These are phyloP conservation scores for Wickerhamiella parazyma DNA, from an alignment of 805 yeast genomes.

Conservation along the genomic window DNA sequence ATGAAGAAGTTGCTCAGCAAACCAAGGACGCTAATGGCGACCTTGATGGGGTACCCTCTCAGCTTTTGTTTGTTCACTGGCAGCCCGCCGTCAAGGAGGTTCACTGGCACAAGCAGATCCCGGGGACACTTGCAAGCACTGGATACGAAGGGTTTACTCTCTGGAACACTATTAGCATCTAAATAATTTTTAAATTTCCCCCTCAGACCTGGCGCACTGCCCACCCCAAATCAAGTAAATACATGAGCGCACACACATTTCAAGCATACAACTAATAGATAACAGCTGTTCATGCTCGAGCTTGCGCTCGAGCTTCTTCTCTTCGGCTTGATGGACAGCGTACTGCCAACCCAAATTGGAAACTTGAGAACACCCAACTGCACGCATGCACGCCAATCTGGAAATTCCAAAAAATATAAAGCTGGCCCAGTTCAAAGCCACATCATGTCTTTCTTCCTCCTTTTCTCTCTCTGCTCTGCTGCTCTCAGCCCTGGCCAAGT, in stretches of 20 bases:
- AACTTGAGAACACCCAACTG: too few species aligned
- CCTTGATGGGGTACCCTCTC: conserved; percentile 85
- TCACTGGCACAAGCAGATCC: conserved; percentile 94
- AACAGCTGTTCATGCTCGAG: too few species aligned
- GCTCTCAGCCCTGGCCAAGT: conserved; percentile 17
- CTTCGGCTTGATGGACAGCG: too few species aligned
- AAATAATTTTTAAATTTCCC: conserved; percentile 12
- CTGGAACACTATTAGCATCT: conserved; percentile 95
- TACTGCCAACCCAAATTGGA: too few species aligned
- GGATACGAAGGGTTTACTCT: conserved; percentile 90
- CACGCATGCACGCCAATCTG: background rate
- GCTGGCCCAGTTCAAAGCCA: background rate
- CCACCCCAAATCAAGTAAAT: too few species aligned
- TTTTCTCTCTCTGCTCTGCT: background rate
- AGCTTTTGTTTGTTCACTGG: conserved; percentile 93
- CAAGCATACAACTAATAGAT: too few species aligned
- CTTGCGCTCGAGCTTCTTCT: too few species aligned
- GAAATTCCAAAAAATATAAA: too few species aligned
- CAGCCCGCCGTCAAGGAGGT: conserved; percentile 95
- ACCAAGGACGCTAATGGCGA: conserved; percentile 57
- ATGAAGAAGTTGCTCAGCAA: conserved; percentile 86
- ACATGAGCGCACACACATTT: too few species aligned
- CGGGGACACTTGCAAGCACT: conserved; percentile 87
- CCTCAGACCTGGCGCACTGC: too few species aligned
- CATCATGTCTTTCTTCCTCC: background rate